phyloP scores from a whole-genome alignment of 2,329 filamentous ascomycete species.

The Aspergillus flavus region DNA sequence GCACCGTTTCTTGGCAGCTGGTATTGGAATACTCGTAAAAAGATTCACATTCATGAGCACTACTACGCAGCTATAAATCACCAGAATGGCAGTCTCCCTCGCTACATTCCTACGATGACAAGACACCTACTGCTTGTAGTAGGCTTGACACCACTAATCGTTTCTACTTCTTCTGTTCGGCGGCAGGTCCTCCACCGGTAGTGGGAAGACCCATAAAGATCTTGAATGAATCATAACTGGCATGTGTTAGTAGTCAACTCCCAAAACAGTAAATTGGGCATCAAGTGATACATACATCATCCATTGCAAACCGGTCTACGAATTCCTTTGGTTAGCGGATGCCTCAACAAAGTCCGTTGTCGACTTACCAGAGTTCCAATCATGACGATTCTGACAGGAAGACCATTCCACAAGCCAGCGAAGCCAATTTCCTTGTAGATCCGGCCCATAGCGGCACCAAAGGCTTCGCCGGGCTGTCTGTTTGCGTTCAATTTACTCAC shows the following conservation, averaged over 20 bases:
- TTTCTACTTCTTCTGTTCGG: slow-evolving; percentile 49
- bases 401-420: slow-evolving; percentile 84
- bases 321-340: slow-evolving; percentile 21
- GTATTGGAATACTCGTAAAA: neutral
- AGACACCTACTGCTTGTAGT: neutral
- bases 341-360: neutral
- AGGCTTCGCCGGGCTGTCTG: slow-evolving; percentile 73
- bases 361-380: slow-evolving; percentile 65
- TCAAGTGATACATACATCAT: slow-evolving; percentile 72
- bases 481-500: slow-evolving; percentile 88
- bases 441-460: slow-evolving; percentile 72
- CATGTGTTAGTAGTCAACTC: slow-evolving; percentile 25
- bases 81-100: slow-evolving; percentile 1
- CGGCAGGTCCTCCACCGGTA: slow-evolving; percentile 67
- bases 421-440: slow-evolving; percentile 91
- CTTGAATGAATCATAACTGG: slow-evolving; percentile 75
- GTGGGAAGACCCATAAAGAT: slow-evolving; percentile 86
- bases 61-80: neutral
- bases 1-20: neutral
- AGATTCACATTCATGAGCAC: neutral
- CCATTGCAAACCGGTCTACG: slow-evolving; percentile 79
- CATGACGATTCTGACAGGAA: slow-evolving; percentile 87
- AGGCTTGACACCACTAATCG: neutral
- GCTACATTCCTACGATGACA: neutral
- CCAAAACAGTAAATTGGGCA: neutral